Base-by-base conservation (phyloP, 1,284 basidiomycete genomes). In the Mrakiaceae sp. region DNA sequence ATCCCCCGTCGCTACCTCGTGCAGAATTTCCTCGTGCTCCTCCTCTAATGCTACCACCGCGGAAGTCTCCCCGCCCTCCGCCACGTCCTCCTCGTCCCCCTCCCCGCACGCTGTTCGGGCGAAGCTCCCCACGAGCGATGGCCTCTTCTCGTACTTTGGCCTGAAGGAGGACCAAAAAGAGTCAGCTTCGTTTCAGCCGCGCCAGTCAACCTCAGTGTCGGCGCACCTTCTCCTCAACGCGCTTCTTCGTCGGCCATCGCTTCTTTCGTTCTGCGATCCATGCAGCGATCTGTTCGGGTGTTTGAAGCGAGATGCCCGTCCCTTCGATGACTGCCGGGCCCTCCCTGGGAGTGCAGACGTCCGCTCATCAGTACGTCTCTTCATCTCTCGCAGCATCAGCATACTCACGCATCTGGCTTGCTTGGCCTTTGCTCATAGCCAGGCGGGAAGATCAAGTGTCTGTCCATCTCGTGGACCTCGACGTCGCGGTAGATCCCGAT, bases 191-290 rank as follows among this genome's bases (percentile, higher is more conserved):
- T 7, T 12, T 6, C 51, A 52, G 51, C 6, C 6, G 51, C 39
- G 8, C 27, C 14, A 55, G 4, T 9, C 8, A 6, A 55, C 53
- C 4, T 5, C 42, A 62, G 42, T 7, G 40, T 1, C 3, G 6
- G 67, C 74, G 58, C 9, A 79, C 79, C 71, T 90, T 93, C 60
- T 94, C 88, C 66, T 83, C 82, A 0, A 90, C 80, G 16, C 84
- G 82, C 58, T 79, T 72, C 12, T 80, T 74, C 12, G 84, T 88
- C 3, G 93, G 93, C 80, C 87, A 97, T 16, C 87, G 83, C 68
- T 83, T 84, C 75, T 83, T 90, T 56, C 93, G 84, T 71, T 96
- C 92, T 44, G 82, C 84, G 62, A 94, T 83, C 93, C 93, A 97
- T 51, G 82, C 82, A 10, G 83, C 83, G 65, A 96, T 80, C 12